Evolutionary conservation across 2,329 filamentous ascomycete species (phyloP), one percentile per base, ranked within the genome.

Genomic region (Aspergillus ruber): DNA sequence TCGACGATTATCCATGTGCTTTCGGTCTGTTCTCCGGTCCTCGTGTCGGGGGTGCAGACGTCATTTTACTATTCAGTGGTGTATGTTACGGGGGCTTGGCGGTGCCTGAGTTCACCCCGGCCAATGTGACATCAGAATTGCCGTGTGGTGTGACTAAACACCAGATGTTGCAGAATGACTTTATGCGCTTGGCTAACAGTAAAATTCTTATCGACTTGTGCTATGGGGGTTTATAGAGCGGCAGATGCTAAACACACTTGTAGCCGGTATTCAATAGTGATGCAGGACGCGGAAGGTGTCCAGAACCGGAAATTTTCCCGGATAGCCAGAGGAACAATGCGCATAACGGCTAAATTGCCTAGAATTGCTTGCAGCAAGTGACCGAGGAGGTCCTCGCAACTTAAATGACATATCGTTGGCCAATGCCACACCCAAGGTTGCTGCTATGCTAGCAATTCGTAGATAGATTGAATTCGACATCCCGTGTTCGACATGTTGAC

Each of bases 101-200:
- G 25, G 25, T 29, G 25, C 25, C 9, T 29, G 25, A 29, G 25
- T 12, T 10, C 25, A 29, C 12, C 25, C 10, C 25, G 9, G 70
- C 47, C 74, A 74, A 15, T 81, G 67, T 47, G 81, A 61, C 0
- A 80, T 57, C 6, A 80, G 58, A 66, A 77, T 77, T 2, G 77
- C 75, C 1, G 77, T 77, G 52, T 81, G 79, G 54, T 79, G 81
- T 2, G 81, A 63, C 53, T 80, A 77, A 50, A 12, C 9, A 2
- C 10, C 25, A 29, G 25, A 10, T 29, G 25, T 80, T 81, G 2
- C 69, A 69, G 2, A 74, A 67, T 3, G 68, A 58, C 0, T 68
- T 72, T 0, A 72, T 67, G 1, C 69, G 70, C 42, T 70, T 73
- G 4, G 71, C 71, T 53, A 75, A 77, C 0, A 79, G 58, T 15